Evolutionary conservation across 306 rosid species (phyloP).

Genomic region (Pterocarpus macrocarpus): DNA sequence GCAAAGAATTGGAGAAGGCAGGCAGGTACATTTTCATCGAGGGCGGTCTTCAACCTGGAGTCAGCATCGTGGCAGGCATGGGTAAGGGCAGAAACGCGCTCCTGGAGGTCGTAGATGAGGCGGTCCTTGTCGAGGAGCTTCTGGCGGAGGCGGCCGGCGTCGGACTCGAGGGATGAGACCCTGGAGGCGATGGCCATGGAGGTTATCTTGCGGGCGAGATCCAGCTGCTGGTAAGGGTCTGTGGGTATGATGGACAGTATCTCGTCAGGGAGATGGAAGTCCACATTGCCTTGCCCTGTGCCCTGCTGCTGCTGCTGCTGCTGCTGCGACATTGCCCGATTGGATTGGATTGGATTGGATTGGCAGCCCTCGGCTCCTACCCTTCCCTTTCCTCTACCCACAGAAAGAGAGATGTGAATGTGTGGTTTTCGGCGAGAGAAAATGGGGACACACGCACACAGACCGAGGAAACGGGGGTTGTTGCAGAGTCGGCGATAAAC

Average conservation of each 20-base stretch:
- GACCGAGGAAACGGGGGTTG: not conserved
- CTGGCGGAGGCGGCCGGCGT: conserved; percentile 64
- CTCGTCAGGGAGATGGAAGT: conserved; percentile 74
- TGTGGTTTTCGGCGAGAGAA: not conserved
- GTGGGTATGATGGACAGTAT: conserved; percentile 78
- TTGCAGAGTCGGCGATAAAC: not conserved
- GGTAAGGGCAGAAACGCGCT: conserved; percentile 58
- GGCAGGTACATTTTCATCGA: conserved; percentile 64
- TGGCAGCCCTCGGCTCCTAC: not conserved
- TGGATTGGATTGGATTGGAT: not conserved
- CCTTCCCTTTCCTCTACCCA: conserved; percentile 17
- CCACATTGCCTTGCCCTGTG: conserved; percentile 41
- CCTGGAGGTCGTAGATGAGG: conserved; percentile 62
- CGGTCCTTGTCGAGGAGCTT: conserved; percentile 72
- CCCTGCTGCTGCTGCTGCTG: not conserved
- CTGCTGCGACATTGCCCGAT: not conserved
- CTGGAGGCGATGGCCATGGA: conserved; percentile 95
- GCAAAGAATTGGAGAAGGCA: not conserved
- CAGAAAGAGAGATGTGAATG: not conserved
- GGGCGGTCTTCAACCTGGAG: conserved; percentile 59
- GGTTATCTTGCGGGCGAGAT: conserved; percentile 93
- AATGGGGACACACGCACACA: not conserved
- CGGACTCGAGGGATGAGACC: conserved; percentile 80
- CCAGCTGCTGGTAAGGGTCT: conserved; percentile 91
- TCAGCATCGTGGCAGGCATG: conserved; percentile 66